phyloP scores from a whole-genome alignment of 2,329 filamentous ascomycete genomes.

The Fusarium udum region DNA sequence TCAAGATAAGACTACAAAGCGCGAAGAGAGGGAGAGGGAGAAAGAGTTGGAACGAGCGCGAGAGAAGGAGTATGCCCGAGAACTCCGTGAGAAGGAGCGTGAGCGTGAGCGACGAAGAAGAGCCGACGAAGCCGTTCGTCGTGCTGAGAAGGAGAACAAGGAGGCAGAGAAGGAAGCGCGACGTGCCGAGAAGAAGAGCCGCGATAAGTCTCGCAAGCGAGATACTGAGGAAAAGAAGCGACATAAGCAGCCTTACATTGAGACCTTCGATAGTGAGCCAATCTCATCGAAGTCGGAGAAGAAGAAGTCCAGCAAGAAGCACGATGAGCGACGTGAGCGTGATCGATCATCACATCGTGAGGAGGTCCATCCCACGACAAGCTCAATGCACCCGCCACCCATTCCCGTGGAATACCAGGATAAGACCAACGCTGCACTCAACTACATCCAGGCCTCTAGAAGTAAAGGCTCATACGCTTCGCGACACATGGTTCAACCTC shows the following conservation, averaged over 20 bases:
- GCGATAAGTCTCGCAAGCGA: constrained; percentile 52
- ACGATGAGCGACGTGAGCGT: constrained; percentile 51
- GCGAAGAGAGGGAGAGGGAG: constrained; percentile 51
- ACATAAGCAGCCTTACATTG: constrained; percentile 49
- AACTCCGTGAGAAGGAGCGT: constrained; percentile 41
- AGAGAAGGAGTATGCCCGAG: constrained; percentile 38
- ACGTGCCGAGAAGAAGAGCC: constrained; percentile 50
- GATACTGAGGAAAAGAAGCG: constrained; percentile 52
- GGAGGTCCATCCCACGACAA: constrained; percentile 40
- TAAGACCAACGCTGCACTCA: constrained; percentile 31
- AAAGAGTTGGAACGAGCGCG: constrained; percentile 49
- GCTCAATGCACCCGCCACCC: constrained; percentile 32
- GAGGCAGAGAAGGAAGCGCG: constrained; percentile 47
- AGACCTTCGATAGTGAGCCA: constrained; percentile 45
- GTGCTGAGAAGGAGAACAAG: constrained; percentile 44
- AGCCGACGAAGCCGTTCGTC: constrained; percentile 32
- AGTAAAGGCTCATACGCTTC: constrained; percentile 42
- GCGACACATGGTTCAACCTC: constrained; percentile 40
- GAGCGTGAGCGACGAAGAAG: constrained; percentile 22
- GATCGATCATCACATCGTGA: constrained; percentile 49
- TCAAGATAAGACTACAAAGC: constrained; percentile 56
- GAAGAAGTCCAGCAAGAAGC: constrained; percentile 54
- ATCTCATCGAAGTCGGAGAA: constrained; percentile 44
- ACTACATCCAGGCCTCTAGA: constrained; percentile 48
- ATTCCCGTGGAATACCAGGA: constrained; percentile 36